These are phyloP conservation scores for Adansonia rubrostipa DNA, from an alignment of 441 rosid species.

Conservation along the genomic window DNA sequence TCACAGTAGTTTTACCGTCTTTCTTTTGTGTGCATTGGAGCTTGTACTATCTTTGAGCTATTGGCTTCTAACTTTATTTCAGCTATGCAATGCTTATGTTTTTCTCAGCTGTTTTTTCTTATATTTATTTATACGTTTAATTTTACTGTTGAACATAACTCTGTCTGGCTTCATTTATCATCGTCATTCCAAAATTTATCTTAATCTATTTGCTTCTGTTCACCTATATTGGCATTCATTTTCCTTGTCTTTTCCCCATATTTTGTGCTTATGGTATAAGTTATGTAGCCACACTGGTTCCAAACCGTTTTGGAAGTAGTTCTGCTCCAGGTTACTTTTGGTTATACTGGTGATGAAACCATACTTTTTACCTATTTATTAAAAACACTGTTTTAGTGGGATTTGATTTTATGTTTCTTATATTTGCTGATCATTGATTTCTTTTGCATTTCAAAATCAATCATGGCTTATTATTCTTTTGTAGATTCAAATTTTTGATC, in stretches of 20 bases:
- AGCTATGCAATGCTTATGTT: not conserved
- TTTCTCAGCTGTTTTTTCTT: not conserved
- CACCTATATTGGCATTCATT: not conserved
- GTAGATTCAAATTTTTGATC: conserved; percentile 43
- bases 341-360: conserved; percentile 22
- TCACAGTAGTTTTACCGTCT: not conserved
- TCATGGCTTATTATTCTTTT: conserved; percentile 18
- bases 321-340: conserved; percentile 26
- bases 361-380: conserved; percentile 27
- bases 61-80: not conserved
- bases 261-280: not conserved
- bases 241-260: not conserved
- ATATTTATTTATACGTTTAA: not conserved
- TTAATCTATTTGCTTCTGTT: not conserved
- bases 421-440: conserved; percentile 21
- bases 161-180: not conserved
- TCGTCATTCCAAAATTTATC: not conserved
- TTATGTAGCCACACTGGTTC: not conserved
- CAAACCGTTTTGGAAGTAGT: conserved; percentile 23
- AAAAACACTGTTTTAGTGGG: conserved; percentile 6
- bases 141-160: not conserved
- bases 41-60: conserved; percentile 3
- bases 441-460: conserved; percentile 12
- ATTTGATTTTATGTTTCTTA: conserved; percentile 15
- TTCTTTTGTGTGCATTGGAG: not conserved